Evolutionary conservation across 2,329 filamentous ascomycete genomes (phyloP), one percentile per base, ranked within the genome.

Genomic region (Apiospora hydei): DNA sequence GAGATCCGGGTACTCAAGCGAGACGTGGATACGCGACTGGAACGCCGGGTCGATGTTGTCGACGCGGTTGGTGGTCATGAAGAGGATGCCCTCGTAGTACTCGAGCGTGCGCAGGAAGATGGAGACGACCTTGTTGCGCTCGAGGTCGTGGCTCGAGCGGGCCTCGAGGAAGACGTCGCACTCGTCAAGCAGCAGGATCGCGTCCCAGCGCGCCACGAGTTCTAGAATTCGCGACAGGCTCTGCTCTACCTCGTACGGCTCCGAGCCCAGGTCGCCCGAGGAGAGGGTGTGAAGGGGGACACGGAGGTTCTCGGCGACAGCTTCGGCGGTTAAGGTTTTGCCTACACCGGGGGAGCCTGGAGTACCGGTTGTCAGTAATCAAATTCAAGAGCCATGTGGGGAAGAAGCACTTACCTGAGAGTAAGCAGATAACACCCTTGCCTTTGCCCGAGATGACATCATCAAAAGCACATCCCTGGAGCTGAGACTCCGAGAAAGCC

Each of bases 281-380:
- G 74, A 75, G 4, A 83, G 75, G 7, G 73, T 76, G 71, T 83
- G 83, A 4, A 83, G 77, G 14, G 81, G 82, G 1, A 75, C 72
- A 5, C 76, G 73, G 18, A 77, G 77, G 47, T 77, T 75, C 69
- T 81, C 85, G 21, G 84, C 81, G 8, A 83, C 78, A 8, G 81
- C 78, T 71, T 83, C 80, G 3, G 81, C 82, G 1, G 81, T 83
- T 26, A 82, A 75, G 2, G 75, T 76, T 30, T 76, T 87, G 30
- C 85, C 85, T 0, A 83, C 84, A 0, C 85, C 85, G 0, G 85
- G 84, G 0, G 83, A 83, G 0, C 85, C 84, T 11, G 85, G 79
- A 70, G 86, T 82, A 14, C 86, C 78, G 3, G 84, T 18, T 24
- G n/a, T 67, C 4, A 67, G 3, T 46, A 70, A 16, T 30, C 26